phyloP scores from a whole-genome alignment of 2,329 filamentous ascomycete genomes.

The Leptographium lundbergii region DNA sequence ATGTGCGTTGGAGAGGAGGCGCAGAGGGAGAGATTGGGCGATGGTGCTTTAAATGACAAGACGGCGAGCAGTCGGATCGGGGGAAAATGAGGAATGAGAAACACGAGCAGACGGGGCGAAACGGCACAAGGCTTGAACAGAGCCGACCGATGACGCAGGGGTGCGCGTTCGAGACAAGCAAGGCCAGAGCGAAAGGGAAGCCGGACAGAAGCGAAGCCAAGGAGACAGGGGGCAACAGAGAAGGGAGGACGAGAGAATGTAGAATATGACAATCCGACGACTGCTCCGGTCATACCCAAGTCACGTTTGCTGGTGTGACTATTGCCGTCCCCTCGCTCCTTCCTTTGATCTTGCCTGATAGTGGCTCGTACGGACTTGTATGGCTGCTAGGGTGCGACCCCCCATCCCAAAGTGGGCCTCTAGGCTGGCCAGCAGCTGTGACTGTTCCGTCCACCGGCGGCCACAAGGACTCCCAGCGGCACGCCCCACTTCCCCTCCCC shows the following conservation, averaged over 20 bases:
- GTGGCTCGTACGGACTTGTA: not conserved
- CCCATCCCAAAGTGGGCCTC: too few relatives aligned
- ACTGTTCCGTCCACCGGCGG: too few relatives aligned
- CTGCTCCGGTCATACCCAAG: not conserved
- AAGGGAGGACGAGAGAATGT: not conserved
- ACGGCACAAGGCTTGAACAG: not conserved
- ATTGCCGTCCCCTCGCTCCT: not conserved
- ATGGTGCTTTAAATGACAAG: not conserved
- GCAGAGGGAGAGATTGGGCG: not conserved
- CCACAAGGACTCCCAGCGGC: too few relatives aligned
- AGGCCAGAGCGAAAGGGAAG: not conserved
- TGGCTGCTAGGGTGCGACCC: not conserved
- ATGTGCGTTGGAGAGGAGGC: not conserved
- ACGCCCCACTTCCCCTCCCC: too few relatives aligned
- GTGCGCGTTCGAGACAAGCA: not conserved
- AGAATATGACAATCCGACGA: not conserved
- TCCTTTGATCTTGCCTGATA: not conserved
- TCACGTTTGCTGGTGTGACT: conserved; percentile 3
- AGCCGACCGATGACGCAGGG: not conserved
- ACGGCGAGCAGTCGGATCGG: not conserved
- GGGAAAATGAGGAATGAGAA: not conserved
- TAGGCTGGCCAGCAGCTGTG: too few relatives aligned
- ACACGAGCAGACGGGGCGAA: not conserved
- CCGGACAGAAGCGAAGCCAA: not conserved
- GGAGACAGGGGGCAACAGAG: not conserved